Conservation (phyloP, 106 monocot species). For the Agapanthus africanus region DNA sequence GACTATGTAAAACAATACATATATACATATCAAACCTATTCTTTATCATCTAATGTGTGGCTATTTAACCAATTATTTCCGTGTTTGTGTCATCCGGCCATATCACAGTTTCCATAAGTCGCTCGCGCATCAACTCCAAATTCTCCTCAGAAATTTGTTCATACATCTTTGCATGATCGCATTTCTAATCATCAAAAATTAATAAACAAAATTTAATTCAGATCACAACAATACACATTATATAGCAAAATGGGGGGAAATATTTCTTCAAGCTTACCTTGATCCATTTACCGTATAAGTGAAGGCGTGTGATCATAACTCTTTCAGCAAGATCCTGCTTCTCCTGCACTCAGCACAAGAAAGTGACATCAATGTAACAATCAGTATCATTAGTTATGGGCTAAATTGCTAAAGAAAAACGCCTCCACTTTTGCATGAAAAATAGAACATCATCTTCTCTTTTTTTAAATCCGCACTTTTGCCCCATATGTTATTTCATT, state of each 20-base stretch:
- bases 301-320: constrained; percentile 87
- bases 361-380: background rate
- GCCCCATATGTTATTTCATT: too few species aligned
- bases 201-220: background rate
- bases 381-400: background rate
- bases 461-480: too few species aligned
- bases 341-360: constrained; percentile 35
- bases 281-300: constrained; percentile 80
- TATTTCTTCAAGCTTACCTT: constrained; percentile 49
- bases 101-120: constrained; percentile 85
- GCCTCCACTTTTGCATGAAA: too few species aligned
- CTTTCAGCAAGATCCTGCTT: constrained; percentile 86
- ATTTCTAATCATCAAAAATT: constrained; percentile 47
- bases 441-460: too few species aligned
- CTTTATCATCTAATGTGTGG: background rate
- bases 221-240: background rate
- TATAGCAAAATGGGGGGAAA: background rate
- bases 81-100: constrained; percentile 95
- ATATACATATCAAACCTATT: too few species aligned
- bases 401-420: too few species aligned
- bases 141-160: constrained; percentile 78
- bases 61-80: constrained; percentile 52
- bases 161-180: constrained; percentile 86
- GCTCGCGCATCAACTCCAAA: constrained; percentile 74
- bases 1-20: background rate